Evolutionary conservation across 169 alveolate species (phyloP).

Genomic region (Babesia bovis): DNA sequence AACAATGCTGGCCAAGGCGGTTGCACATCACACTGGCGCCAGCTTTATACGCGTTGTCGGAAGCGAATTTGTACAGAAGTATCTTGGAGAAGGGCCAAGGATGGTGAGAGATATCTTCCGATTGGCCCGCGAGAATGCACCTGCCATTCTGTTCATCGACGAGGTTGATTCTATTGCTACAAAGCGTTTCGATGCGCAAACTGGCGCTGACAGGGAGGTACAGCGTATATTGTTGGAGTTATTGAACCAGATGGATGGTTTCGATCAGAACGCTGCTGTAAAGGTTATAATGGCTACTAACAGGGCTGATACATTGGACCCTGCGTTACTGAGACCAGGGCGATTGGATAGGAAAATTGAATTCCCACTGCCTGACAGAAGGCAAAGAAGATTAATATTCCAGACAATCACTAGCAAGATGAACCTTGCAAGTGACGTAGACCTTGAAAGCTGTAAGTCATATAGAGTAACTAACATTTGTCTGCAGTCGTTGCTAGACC

Average conservation of each 20-base stretch:
- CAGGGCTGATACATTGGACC: constrained; percentile 98
- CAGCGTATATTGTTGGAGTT: constrained; percentile 96
- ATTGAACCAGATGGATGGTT: constrained; percentile 98
- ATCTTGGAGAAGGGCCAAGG: constrained; percentile 99
- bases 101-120: constrained; percentile 98
- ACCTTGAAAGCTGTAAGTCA: constrained; percentile 90
- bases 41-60: constrained; percentile 97
- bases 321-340: constrained; percentile 98
- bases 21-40: constrained; percentile 97
- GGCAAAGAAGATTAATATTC: constrained; percentile 92
- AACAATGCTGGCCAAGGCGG: constrained; percentile 99
- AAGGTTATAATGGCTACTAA: constrained; percentile 98
- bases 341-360: constrained; percentile 97
- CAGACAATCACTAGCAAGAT: constrained; percentile 96
- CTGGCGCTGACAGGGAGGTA: constrained; percentile 98
- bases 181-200: constrained; percentile 93
- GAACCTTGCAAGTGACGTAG: constrained; percentile 97
- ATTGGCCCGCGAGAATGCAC: constrained; percentile 94
- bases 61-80: constrained; percentile 98
- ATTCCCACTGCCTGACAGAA: constrained; percentile 97
- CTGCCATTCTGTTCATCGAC: constrained; percentile 97
- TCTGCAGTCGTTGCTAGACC: constrained; percentile 91
- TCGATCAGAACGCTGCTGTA: constrained; percentile 95
- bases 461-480: neutral
- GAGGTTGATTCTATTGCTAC: constrained; percentile 99